Percentiles rank a stretch among this genome's conserved stretches.
Evolutionary conservation across 768 basidiomycete genomes (phyloP).

Genomic region (Mycena floridula): DNA sequence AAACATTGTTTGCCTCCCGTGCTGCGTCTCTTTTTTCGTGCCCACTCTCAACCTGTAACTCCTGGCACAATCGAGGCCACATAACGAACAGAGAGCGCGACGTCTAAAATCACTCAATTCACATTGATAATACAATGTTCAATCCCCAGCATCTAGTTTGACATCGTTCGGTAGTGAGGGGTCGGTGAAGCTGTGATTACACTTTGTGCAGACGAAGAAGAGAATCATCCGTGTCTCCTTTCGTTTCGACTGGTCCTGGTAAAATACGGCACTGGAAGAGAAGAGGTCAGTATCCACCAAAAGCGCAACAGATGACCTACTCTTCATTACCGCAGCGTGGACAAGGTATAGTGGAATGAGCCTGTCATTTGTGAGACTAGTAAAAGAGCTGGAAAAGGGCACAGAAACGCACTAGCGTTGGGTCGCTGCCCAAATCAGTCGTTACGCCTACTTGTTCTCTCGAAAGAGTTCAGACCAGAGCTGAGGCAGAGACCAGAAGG

Average conservation of each 20-base stretch:
- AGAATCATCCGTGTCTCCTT: constrained; percentile 94
- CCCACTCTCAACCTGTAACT: too few relatives aligned
- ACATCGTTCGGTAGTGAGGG: constrained; percentile 47
- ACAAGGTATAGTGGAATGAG: constrained; percentile 79
- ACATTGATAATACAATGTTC: too few relatives aligned
- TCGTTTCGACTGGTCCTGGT: constrained; percentile 96
- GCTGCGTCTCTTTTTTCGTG: too few relatives aligned
- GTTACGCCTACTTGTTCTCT: constrained; percentile 95
- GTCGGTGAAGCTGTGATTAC: constrained; percentile 71
- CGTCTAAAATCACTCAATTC: too few relatives aligned
- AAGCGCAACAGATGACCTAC: constrained; percentile 37
- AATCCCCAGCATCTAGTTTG: neutral
- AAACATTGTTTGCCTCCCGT: too few relatives aligned
- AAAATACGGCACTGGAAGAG: constrained; percentile 75
- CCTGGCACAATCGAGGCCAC: too few relatives aligned
- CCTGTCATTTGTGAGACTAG: constrained; percentile 33
- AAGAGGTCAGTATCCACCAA: neutral
- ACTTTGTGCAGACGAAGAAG: constrained; percentile 85
- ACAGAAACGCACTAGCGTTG: constrained; percentile 62
- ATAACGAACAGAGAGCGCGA: too few relatives aligned
- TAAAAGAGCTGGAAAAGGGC: neutral
- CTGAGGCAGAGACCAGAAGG: neutral
- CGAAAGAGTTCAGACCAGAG: constrained; percentile 1
- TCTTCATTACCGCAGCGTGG: constrained; percentile 79
- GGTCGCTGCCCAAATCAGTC: constrained; percentile 80